phyloP scores from a whole-genome alignment of 1,284 basidiomycete species.

The Irpex rosettiformis region DNA sequence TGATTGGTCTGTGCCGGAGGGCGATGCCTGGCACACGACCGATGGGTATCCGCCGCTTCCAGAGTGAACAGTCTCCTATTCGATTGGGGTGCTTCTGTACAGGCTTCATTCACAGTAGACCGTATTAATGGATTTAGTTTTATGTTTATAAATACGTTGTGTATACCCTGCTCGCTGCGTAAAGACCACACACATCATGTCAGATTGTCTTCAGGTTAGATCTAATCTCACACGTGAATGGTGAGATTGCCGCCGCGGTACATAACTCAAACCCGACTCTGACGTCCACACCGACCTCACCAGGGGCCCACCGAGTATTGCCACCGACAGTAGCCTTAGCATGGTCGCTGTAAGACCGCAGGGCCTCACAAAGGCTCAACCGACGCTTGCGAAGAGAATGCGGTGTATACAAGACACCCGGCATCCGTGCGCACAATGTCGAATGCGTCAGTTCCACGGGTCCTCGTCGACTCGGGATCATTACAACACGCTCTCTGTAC shows the following conservation, averaged over 20 bases:
- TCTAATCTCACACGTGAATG: not conserved
- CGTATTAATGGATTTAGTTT: not conserved
- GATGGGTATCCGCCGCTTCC: constrained; percentile 24
- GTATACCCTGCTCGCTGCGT: not conserved
- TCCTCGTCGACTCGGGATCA: constrained; percentile 24
- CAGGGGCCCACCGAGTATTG: too few species aligned
- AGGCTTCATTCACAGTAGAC: not conserved
- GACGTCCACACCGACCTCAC: not conserved
- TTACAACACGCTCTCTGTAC: constrained; percentile 41
- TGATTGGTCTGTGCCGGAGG: constrained; percentile 57
- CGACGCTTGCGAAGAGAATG: not conserved
- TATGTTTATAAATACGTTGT: not conserved
- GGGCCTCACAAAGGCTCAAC: not conserved
- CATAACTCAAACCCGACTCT: not conserved
- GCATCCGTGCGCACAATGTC: not conserved
- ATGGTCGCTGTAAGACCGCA: not conserved
- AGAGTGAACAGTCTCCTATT: not conserved
- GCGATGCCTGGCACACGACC: constrained; percentile 36
- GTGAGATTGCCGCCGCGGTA: too few species aligned
- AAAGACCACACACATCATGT: not conserved
- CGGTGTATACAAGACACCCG: not conserved
- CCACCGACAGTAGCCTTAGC: too few species aligned
- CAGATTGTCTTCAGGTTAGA: not conserved
- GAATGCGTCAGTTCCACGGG: not conserved
- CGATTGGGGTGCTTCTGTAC: not conserved